A percentile compares a stretch with the other conserved stretches of the same genome.
phyloP scores from a whole-genome alignment of 1,284 basidiomycete species.

The Sporisorium sorghi region DNA sequence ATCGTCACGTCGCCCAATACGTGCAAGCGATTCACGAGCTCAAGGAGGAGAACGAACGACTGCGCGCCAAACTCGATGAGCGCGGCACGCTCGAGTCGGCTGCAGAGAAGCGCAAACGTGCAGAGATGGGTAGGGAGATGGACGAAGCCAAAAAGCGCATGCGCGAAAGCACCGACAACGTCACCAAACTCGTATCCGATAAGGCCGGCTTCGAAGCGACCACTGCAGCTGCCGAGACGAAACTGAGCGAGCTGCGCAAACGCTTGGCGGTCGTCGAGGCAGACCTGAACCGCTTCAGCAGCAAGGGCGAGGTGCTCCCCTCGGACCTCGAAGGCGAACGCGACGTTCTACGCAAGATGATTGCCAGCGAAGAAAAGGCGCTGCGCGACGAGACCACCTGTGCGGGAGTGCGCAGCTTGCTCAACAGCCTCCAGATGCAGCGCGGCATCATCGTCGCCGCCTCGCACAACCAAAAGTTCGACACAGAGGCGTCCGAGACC shows the following conservation, averaged over 20 bases:
- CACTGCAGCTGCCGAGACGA: conserved; percentile 80
- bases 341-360: conserved; percentile 77
- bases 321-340: conserved; percentile 78
- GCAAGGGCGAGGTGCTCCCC: conserved; percentile 48
- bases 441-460: conserved; percentile 83
- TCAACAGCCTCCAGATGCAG: conserved; percentile 82
- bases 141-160: conserved; percentile 76
- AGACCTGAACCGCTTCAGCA: conserved; percentile 26
- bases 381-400: conserved; percentile 76
- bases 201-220: conserved; percentile 78
- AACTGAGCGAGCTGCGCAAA: conserved; percentile 76
- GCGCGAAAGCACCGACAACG: conserved; percentile 75
- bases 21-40: conserved; percentile 91
- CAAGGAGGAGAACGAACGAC: conserved; percentile 83
- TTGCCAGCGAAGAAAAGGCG: conserved; percentile 78
- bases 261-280: conserved; percentile 78
- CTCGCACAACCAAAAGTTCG: conserved; percentile 81
- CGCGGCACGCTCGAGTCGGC: conserved; percentile 67
- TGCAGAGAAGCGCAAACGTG: conserved; percentile 75
- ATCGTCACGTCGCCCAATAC: conserved; percentile 69
- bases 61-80: conserved; percentile 84
- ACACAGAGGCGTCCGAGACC: conserved; percentile 78
- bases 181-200: conserved; percentile 68
- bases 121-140: conserved; percentile 74
- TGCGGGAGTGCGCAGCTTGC: conserved; percentile 76